Evolutionary conservation across 441 rosid genomes (phyloP).

Genomic region (Gossypium schwendimanii): DNA sequence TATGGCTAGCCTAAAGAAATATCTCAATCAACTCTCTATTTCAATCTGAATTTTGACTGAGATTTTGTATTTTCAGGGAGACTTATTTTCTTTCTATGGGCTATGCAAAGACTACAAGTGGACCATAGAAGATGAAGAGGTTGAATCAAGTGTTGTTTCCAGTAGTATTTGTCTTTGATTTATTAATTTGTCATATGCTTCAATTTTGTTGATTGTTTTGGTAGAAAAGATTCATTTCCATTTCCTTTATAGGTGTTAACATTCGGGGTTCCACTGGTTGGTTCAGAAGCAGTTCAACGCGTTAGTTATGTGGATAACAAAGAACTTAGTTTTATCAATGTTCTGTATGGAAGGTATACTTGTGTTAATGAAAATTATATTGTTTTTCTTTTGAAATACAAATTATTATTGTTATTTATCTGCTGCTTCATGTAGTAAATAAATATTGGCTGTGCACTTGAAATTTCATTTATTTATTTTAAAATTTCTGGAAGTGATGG

Average conservation of each 20-base stretch:
- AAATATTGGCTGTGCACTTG: neutral
- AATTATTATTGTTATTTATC: neutral
- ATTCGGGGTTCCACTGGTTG: constrained; percentile 26
- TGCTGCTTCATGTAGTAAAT: neutral
- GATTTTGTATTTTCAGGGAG: constrained; percentile 51
- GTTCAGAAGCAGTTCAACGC: constrained; percentile 26
- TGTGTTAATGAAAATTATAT: neutral
- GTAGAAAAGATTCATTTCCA: constrained; percentile 1
- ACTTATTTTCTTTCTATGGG: constrained; percentile 76
- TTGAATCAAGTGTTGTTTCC: constrained; percentile 19
- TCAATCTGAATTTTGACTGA: constrained; percentile 21
- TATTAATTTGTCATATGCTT: constrained; percentile 17
- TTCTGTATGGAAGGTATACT: constrained; percentile 72
- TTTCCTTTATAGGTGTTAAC: constrained; percentile 51
- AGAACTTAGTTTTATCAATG: constrained; percentile 52
- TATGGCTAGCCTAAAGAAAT: constrained; percentile 24
- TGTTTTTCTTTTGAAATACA: neutral
- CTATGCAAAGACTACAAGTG: constrained; percentile 71
- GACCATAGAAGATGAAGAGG: constrained; percentile 76
- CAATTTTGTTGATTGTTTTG: constrained; percentile 6
- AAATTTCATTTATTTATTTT: neutral
- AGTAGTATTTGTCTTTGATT: constrained; percentile 14
- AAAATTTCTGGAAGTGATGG: neutral
- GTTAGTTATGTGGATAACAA: constrained; percentile 27
- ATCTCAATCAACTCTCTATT: constrained; percentile 11